Evolutionary conservation across 2,329 filamentous ascomycete species (phyloP).

Genomic region (Neonectria punicea): DNA sequence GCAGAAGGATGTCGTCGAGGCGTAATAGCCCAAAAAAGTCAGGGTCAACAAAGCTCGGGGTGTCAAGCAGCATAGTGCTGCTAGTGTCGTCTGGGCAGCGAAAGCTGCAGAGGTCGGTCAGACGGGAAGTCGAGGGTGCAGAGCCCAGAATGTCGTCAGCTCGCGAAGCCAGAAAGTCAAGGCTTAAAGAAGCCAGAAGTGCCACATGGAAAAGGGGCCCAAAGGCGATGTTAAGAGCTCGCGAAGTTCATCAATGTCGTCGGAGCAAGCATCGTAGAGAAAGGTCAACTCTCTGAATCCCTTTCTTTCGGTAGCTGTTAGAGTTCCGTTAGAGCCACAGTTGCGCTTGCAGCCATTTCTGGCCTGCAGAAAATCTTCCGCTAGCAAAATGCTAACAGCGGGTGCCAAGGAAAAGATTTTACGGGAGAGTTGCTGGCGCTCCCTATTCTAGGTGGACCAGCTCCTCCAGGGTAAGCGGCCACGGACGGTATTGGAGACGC

Average conservation of each 20-base stretch:
- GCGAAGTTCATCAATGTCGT: constrained; percentile 13
- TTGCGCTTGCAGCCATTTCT: too few species aligned
- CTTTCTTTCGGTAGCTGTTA: background rate
- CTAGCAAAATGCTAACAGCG: too few species aligned
- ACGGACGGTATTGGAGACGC: too few species aligned
- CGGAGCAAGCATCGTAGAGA: constrained; percentile 3
- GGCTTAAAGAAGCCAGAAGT: constrained; percentile 12
- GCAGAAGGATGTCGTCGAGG: background rate
- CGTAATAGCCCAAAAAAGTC: background rate
- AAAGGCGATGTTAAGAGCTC: constrained; percentile 26
- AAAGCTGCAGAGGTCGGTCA: constrained; percentile 28
- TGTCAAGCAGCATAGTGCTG: constrained; percentile 17
- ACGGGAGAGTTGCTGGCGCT: too few species aligned
- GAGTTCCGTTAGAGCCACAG: too few species aligned
- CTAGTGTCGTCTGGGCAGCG: constrained; percentile 20
- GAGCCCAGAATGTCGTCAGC: constrained; percentile 16
- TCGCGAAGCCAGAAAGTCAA: constrained; percentile 24
- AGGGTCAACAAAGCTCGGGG: background rate
- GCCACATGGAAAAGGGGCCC: constrained; percentile 9
- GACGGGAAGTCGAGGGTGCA: constrained; percentile 21
- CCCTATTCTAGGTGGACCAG: too few species aligned
- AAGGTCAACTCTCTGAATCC: constrained; percentile 23
- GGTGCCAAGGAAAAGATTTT: too few species aligned
- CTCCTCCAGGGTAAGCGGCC: too few species aligned
- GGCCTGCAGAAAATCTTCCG: too few species aligned